phyloP scores from a whole-genome alignment of 179 eudicot genomes.

The Camellia oleifera region DNA sequence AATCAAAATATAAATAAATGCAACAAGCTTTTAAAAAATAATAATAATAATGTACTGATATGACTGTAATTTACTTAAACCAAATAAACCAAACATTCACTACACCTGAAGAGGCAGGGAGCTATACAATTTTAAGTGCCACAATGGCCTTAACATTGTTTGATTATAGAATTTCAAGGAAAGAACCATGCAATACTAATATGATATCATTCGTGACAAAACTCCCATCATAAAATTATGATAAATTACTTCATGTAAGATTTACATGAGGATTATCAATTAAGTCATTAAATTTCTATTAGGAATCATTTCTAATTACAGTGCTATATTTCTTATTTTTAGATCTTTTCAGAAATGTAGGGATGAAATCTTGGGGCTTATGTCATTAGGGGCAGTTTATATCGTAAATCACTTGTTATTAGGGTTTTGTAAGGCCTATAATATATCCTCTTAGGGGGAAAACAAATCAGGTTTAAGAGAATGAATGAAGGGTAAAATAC shows the following conservation, averaged over 20 bases:
- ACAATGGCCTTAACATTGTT: background rate
- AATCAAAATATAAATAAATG: background rate
- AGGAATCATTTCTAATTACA: background rate
- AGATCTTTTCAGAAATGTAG: background rate
- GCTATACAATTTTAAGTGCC: background rate
- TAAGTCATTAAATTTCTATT: background rate
- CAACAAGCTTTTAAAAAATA: background rate
- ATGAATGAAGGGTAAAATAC: background rate
- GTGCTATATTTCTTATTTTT: too few species aligned
- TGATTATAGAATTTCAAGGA: background rate
- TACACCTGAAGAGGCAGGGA: conserved; percentile 8
- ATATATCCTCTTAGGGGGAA: background rate
- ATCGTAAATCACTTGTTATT: background rate
- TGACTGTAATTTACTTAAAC: background rate
- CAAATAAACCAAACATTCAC: background rate
- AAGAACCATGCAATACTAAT: background rate
- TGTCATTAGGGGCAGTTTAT: background rate
- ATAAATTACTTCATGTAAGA: background rate
- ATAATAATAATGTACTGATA: background rate
- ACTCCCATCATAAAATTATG: background rate
- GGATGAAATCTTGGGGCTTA: background rate
- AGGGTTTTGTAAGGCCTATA: background rate
- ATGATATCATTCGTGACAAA: background rate
- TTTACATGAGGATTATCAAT: background rate
- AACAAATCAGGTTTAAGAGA: background rate